These are phyloP conservation scores for Phyllosticta paracitricarpa DNA, from an alignment of 2,329 filamentous ascomycete species.

Conservation along the genomic window DNA sequence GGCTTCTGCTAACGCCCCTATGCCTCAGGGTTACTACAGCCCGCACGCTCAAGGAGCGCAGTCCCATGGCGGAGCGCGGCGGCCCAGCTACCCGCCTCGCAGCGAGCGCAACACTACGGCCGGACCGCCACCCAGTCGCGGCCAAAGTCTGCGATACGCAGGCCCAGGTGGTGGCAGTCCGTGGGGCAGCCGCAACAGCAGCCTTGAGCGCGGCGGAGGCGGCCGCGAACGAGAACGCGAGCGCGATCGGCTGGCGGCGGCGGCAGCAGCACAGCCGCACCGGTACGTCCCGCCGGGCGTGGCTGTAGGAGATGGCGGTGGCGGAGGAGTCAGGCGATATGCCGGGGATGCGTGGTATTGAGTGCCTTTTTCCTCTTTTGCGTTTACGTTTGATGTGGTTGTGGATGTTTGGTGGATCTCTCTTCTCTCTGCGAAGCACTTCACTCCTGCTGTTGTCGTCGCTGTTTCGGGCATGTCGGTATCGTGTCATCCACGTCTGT, in stretches of 20 bases:
- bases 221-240: not conserved
- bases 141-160: slow-evolving; percentile 3
- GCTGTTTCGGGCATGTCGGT: too few species aligned
- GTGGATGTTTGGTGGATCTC: too few species aligned
- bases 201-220: slow-evolving; percentile 1
- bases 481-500: too few species aligned
- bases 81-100: slow-evolving; percentile 6
- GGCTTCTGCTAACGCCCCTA: not conserved
- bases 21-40: not conserved
- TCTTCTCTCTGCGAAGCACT: too few species aligned
- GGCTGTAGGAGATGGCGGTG: slow-evolving; percentile 5
- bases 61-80: not conserved
- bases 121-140: slow-evolving; percentile 1
- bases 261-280: not conserved
- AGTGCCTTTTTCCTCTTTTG: not conserved
- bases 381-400: not conserved
- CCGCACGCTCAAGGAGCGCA: not conserved
- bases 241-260: not conserved
- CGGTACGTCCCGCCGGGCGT: not conserved
- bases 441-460: too few species aligned
- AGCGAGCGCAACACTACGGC: not conserved
- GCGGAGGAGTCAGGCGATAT: not conserved
- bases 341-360: not conserved
- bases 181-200: slow-evolving; percentile 5
- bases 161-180: not conserved